These are phyloP conservation scores for Eucalyptus globulus DNA, from an alignment of 345 rosid species.

Conservation along the genomic window DNA sequence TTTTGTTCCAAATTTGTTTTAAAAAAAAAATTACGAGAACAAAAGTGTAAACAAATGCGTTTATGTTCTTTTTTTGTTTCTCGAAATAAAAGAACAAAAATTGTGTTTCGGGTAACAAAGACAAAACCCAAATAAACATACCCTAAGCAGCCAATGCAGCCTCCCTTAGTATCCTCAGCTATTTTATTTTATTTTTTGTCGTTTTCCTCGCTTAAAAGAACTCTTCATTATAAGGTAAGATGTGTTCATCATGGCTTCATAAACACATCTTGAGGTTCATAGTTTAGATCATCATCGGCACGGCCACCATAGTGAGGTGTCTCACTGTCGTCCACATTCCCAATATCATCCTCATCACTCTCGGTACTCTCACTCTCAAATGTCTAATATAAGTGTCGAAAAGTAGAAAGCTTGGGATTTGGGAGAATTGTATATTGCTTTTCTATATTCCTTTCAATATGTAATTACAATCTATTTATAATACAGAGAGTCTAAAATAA, in stretches of 20 bases:
- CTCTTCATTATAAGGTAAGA: neutral
- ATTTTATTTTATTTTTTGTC: fast-evolving
- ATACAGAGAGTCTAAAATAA: no score
- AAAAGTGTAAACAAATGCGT: no score
- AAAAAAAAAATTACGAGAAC: no score
- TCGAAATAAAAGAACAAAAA: no score
- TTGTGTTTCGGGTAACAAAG: no score
- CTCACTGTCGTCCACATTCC: neutral
- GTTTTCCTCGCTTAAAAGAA: neutral
- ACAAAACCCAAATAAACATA: no score
- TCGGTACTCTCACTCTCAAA: neutral
- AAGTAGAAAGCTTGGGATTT: no score
- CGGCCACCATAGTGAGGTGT: neutral
- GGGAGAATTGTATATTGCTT: no score
- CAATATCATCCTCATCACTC: neutral
- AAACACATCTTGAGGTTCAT: neutral
- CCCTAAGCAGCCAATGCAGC: neutral
- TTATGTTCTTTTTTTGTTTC: no score
- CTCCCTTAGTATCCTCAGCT: neutral
- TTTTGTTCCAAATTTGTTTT: no score
- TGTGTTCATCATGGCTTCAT: neutral
- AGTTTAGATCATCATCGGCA: neutral
- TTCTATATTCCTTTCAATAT: no score
- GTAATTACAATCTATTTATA: no score
- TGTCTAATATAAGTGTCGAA: neutral